Evolutionary conservation across 345 rosid species (phyloP).

Genomic region (Mallotus nudiflorus): DNA sequence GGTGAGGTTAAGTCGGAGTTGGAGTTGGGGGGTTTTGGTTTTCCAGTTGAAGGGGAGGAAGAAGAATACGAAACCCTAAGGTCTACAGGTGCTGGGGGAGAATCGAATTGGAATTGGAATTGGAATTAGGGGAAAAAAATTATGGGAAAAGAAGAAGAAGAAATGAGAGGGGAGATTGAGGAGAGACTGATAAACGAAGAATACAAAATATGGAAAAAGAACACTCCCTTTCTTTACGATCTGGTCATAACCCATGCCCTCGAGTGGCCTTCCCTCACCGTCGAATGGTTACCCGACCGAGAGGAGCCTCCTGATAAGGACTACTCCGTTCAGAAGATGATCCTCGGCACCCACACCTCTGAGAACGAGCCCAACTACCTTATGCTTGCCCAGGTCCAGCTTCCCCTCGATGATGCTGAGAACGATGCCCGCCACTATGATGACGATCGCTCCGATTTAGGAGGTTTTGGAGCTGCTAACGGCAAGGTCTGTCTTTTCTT

Average conservation of each 20-base stretch:
- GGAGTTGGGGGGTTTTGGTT: no score
- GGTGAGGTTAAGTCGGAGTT: no score
- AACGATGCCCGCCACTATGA: conserved; percentile 92
- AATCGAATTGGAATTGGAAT: no score
- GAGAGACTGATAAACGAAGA: conserved; percentile 92
- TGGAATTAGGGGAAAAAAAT: conserved; percentile 3
- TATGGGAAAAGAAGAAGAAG: conserved; percentile 97
- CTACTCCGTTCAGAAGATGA: conserved; percentile 94
- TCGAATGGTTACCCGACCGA: conserved; percentile 93
- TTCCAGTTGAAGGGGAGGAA: no score
- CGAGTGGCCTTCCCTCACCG: conserved; percentile 98
- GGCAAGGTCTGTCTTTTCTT: conserved; percentile 59
- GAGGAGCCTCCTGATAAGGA: conserved; percentile 96
- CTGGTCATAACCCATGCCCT: conserved; percentile 95
- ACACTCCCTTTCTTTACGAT: conserved; percentile 96
- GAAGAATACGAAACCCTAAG: neutral
- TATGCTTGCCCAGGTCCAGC: conserved; percentile 97
- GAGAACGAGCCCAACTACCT: conserved; percentile 96
- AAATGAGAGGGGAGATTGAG: conserved; percentile 94
- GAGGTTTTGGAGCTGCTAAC: conserved; percentile 81
- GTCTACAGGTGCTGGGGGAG: no score
- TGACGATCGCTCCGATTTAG: conserved; percentile 75
- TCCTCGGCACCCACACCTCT: conserved; percentile 96
- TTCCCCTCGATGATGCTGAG: conserved; percentile 90
- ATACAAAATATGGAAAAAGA: conserved; percentile 99